Evolutionary conservation across 768 basidiomycete species (phyloP), one percentile per base, ranked within the genome.

Genomic region (Austroboletus eburneus): DNA sequence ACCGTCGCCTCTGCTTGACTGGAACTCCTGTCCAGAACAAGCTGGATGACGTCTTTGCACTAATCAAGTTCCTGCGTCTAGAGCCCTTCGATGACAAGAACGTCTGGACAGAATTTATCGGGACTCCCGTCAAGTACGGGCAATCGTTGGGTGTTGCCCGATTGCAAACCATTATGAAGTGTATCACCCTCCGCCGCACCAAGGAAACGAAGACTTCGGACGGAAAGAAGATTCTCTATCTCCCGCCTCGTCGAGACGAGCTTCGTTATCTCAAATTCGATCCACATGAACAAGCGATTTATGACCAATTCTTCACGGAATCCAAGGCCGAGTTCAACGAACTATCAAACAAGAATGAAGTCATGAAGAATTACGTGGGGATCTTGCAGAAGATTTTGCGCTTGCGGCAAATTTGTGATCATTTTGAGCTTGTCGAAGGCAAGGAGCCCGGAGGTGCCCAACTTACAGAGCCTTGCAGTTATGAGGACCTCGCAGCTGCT

Each of bases 1-100:
- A 97, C 61, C 83, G 96, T 43, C 83, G 96, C 14, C 73, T 97
- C 35, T 94, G 91, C 65, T 73, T 99, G 33, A 94, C 94, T n/a
- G 96, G 96, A 46, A 99, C 96, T 8, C 96, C 96, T 1, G 92
- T 99, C 30, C 96, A 99, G 71, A 99, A 99, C 75, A 96, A 95
- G 68, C 80, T 98, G 43, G 96, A 98, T 69, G 96, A 99, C 62
- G 87, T 99, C 41, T 98, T 87, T 66, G 96, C 96, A 5, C 75
- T 99, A 48, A 83, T 99, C 75, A 96, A 96, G 68, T 98, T 99
- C 70, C 70, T 99, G 45, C 86, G 93, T 18, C 67, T 98, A 57
- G 78, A 83, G 20, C 96, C 96, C 1, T 85, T 98, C 56, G 89
- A 96, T 60, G 92, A 97, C 65, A 94, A 94, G 69, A 82, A 81